Conservation (phyloP, 805 yeast species). For the Candida argentea region DNA sequence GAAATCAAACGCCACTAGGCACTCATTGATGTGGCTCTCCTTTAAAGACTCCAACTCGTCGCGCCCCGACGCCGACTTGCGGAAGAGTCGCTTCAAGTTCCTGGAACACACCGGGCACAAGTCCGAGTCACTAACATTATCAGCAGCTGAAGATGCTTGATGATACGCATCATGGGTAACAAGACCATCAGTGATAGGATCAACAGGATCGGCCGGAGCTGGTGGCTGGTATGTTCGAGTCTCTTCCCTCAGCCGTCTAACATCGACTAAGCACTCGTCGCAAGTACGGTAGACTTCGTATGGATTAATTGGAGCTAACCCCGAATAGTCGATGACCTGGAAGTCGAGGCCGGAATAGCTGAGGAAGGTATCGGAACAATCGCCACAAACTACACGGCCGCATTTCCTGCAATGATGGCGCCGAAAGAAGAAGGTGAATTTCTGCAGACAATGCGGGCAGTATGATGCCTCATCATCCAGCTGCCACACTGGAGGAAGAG, state of each 20-base stretch:
- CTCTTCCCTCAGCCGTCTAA: too few species aligned
- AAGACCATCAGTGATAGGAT: too few species aligned
- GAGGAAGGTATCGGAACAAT: slow-evolving; percentile 46
- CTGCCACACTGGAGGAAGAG: slow-evolving; percentile 51
- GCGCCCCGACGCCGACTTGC: slow-evolving; percentile 9
- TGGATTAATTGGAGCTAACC: too few species aligned
- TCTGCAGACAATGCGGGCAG: slow-evolving; percentile 46
- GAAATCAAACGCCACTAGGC: slow-evolving; percentile 65
- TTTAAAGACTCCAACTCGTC: slow-evolving; percentile 25
- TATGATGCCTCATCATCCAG: slow-evolving; percentile 42
- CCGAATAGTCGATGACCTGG: too few species aligned
- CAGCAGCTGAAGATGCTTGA: too few species aligned
- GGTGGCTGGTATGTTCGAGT: too few species aligned
- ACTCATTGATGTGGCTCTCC: slow-evolving; percentile 61
- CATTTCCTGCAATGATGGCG: slow-evolving; percentile 81
- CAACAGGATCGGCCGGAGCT: too few species aligned
- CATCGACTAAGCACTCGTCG: slow-evolving; percentile 56
- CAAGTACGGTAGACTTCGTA: slow-evolving; percentile 53
- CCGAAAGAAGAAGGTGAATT: slow-evolving; percentile 53
- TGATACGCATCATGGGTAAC: too few species aligned
- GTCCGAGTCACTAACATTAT: slow-evolving; percentile 17
- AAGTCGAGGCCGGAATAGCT: too few species aligned
- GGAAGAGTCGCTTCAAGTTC: slow-evolving; percentile 17
- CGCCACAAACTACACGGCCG: slow-evolving; percentile 69
- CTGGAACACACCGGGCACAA: slow-evolving; percentile 33